These are phyloP conservation scores for Diaporthe sp. DNA, from an alignment of 2,329 filamentous ascomycete species.

Conservation along the genomic window DNA sequence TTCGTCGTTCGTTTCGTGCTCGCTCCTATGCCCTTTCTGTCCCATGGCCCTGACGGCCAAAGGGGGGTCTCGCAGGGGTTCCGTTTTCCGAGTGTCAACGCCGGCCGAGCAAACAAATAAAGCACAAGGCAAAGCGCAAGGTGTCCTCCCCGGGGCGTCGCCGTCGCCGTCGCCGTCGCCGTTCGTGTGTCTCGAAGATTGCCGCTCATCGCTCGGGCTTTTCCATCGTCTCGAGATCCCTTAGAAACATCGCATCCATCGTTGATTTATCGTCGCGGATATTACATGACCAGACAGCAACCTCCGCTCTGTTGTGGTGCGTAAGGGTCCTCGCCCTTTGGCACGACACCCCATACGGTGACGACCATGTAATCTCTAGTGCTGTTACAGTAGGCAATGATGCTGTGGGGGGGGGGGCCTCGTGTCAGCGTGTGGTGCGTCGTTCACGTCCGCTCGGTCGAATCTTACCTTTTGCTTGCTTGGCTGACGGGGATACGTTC, in stretches of 20 bases:
- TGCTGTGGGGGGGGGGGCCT: constrained; percentile 62
- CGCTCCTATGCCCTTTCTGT: constrained; percentile 20
- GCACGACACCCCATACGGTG: constrained; percentile 93
- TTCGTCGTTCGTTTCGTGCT: constrained; percentile 24
- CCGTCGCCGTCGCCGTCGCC: constrained; percentile 28
- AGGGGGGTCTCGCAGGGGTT: constrained; percentile 24
- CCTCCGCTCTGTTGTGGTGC: constrained; percentile 92
- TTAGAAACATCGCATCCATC: constrained; percentile 33
- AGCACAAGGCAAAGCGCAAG: constrained; percentile 34
- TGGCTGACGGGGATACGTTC: constrained; percentile 96
- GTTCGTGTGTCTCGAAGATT: constrained; percentile 31
- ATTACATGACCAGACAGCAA: constrained; percentile 95
- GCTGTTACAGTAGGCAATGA: constrained; percentile 98
- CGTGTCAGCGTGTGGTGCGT: constrained; percentile 22
- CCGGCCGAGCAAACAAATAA: constrained; percentile 33
- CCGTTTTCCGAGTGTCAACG: constrained; percentile 36
- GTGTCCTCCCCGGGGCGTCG: constrained; percentile 29
- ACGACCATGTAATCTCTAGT: constrained; percentile 99
- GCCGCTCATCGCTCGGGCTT: constrained; percentile 26
- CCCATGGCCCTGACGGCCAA: constrained; percentile 19
- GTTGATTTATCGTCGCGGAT: constrained; percentile 29
- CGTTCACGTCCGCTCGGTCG: constrained; percentile 10
- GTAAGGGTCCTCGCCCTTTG: constrained; percentile 98
- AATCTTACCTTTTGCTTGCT: constrained; percentile 82
- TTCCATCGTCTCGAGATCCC: constrained; percentile 29